Base-by-base conservation (phyloP, 768 basidiomycete species). In the Leccinum rimulosum region DNA sequence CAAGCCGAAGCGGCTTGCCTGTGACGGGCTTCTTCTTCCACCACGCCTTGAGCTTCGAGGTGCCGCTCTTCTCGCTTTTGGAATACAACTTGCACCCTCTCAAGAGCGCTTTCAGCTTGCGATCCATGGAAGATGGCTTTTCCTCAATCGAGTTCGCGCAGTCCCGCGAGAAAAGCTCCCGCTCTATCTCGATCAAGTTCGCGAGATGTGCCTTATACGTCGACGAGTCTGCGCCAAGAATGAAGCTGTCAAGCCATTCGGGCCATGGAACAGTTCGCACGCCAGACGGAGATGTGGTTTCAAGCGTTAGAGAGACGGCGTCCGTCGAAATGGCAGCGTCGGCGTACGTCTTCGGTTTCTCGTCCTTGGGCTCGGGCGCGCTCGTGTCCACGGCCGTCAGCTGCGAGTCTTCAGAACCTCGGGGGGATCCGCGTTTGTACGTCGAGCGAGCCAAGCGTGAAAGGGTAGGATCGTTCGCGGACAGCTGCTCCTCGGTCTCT, bases 351-450 rank as follows among this genome's bases (percentile, higher is more conserved):
- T 66, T 68, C 12, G n/a, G 40, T 38, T 65, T 56, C 17, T 64
- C 62, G 12, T 51, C 61, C 52, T 70, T 72, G 12, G 54, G 22
- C 1, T 58, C 35, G 6, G 33, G 47, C 6, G 27, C 38, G 54
- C 68, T 66, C 47, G 65, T 40, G 22, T 62, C 65, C 27, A 87
- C 83, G 17, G 78, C 78, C 0, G 87, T 88, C 25, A 67, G 67
- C 55, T 84, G 81, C 1, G 88, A 89, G 68, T 88, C 86, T 66
- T 83, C 81, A n/a, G 88, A 89, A 51, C 82, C 86, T 55, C 85
- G 79, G 14, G 81, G 77, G 1, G 71, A 70, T 27, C 25, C 27
- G n/a, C 76, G 74, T 43, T 78, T 76, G 43, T 69, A 64, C 54
- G 57, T 55, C 57, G 67, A 43, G 25, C 36, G 58, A 33, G 52